These are phyloP conservation scores for Boletus sp. DNA, from an alignment of 768 basidiomycete species.

Conservation along the genomic window DNA sequence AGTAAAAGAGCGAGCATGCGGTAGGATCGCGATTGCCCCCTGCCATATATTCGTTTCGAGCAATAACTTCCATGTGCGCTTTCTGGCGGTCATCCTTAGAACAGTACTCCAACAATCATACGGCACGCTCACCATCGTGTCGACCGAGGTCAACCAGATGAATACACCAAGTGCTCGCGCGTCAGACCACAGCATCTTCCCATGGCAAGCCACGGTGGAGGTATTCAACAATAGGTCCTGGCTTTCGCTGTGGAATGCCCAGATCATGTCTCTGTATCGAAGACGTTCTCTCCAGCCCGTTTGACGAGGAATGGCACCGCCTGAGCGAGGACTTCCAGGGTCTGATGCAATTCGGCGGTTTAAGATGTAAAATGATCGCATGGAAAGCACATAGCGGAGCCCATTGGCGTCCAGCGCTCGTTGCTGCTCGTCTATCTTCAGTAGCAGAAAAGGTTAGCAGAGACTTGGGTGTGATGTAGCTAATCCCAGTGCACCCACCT, in stretches of 20 bases:
- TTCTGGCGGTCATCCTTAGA: conserved; percentile 45
- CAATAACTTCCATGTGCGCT: conserved; percentile 81
- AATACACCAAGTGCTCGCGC: conserved; percentile 84
- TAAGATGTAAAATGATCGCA: conserved; percentile 88
- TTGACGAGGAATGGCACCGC: conserved; percentile 39
- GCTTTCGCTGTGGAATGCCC: conserved; percentile 96
- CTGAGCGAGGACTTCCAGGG: conserved; percentile 45
- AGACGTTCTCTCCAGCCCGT: conserved; percentile 72
- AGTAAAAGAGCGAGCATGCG: conserved; percentile 87
- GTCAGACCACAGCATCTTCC: conserved; percentile 89
- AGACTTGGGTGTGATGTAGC: not conserved
- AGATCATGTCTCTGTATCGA: conserved; percentile 91
- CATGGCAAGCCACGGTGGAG: conserved; percentile 68
- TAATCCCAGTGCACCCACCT: conserved; percentile 48
- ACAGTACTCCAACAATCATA: not conserved
- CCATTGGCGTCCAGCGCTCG: conserved; percentile 93
- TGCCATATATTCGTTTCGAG: conserved; percentile 89
- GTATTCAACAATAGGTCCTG: conserved; percentile 79
- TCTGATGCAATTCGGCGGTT: conserved; percentile 60
- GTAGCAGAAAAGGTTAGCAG: not conserved
- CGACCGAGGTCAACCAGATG: conserved; percentile 81
- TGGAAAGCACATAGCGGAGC: conserved; percentile 87
- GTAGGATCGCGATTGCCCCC: conserved; percentile 88
- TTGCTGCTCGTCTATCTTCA: conserved; percentile 83
- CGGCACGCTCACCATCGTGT: conserved; percentile 62